These are phyloP conservation scores for Pseudovirgaria hyperparasitica DNA, from an alignment of 2,329 filamentous ascomycete genomes.

Conservation along the genomic window DNA sequence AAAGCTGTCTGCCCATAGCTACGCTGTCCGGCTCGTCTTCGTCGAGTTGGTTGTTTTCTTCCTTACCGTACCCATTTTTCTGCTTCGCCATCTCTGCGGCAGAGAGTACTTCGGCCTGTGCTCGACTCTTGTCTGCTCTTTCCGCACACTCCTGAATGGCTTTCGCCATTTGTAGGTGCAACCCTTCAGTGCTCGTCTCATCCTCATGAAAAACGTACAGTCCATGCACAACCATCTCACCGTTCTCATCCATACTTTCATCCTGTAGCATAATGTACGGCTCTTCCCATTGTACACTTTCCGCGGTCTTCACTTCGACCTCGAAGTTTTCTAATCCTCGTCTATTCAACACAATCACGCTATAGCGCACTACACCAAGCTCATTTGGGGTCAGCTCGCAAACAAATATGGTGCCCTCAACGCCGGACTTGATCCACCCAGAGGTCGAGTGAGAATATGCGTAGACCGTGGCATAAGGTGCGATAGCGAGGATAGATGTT, in stretches of 20 bases:
- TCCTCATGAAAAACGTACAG: constrained; percentile 54
- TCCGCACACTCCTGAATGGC: constrained; percentile 43
- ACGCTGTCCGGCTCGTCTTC: constrained; percentile 24
- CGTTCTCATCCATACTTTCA: constrained; percentile 18
- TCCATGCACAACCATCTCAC: constrained; percentile 37
- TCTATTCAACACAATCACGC: constrained; percentile 34
- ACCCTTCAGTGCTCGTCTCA: constrained; percentile 40
- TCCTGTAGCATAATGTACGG: constrained; percentile 48
- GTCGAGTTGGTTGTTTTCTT: constrained; percentile 20
- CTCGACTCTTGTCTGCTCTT: constrained; percentile 37
- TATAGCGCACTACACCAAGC: constrained; percentile 25
- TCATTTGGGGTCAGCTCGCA: constrained; percentile 45
- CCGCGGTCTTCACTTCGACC: constrained; percentile 27
- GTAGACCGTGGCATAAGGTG: constrained; percentile 79
- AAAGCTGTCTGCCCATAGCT: constrained; percentile 41
- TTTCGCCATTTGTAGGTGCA: constrained; percentile 36
- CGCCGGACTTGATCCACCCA: constrained; percentile 72
- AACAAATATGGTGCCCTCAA: constrained; percentile 83
- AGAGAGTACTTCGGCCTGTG: constrained; percentile 17
- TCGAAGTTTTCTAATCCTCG: constrained; percentile 36
- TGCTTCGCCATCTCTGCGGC: constrained; percentile 9
- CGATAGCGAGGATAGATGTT: constrained; percentile 61
- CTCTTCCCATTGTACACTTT: constrained; percentile 36
- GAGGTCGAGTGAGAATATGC: constrained; percentile 52
- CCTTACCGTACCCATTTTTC: constrained; percentile 7